Conservation (phyloP, 164 flowering plant genomes). For the Umbellularia californica region DNA sequence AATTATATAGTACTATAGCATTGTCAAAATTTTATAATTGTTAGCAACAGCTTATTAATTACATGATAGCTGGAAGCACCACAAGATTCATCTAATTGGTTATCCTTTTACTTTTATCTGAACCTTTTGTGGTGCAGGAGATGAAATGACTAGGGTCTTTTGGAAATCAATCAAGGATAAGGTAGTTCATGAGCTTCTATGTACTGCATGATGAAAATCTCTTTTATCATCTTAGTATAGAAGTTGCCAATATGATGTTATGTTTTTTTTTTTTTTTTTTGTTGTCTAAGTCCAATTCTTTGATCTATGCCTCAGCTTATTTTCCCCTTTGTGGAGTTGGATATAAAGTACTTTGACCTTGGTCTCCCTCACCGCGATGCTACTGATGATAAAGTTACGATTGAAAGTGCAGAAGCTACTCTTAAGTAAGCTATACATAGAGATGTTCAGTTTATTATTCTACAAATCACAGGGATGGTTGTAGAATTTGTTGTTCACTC, state of each 20-base stretch:
- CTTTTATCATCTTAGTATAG: neutral
- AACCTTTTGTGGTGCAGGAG: slow-evolving; percentile 42
- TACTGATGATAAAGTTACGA: slow-evolving; percentile 92
- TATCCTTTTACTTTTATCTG: neutral
- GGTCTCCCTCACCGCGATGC: slow-evolving; percentile 91
- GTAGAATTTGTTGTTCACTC: neutral
- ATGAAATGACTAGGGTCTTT: slow-evolving; percentile 92
- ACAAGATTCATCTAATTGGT: neutral
- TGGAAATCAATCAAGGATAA: slow-evolving; percentile 90
- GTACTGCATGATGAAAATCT: neutral
- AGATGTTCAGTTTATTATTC: neutral
- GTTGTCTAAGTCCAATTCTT: neutral
- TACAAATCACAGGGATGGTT: neutral
- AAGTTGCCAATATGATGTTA: neutral
- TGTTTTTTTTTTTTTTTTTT: neutral
- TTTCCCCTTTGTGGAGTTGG: slow-evolving; percentile 85
- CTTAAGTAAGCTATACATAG: slow-evolving; percentile 37
- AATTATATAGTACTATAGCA: neutral
- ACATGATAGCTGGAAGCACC: neutral
- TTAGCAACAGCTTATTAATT: neutral
- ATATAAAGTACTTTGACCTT: slow-evolving; percentile 91
- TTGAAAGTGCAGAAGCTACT: slow-evolving; percentile 99
- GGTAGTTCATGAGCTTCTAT: slow-evolving; percentile 31
- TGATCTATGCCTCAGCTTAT: slow-evolving; percentile 56
- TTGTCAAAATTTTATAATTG: neutral